Conservation (phyloP, 768 basidiomycete genomes). For the Rhizopogon sp. region DNA sequence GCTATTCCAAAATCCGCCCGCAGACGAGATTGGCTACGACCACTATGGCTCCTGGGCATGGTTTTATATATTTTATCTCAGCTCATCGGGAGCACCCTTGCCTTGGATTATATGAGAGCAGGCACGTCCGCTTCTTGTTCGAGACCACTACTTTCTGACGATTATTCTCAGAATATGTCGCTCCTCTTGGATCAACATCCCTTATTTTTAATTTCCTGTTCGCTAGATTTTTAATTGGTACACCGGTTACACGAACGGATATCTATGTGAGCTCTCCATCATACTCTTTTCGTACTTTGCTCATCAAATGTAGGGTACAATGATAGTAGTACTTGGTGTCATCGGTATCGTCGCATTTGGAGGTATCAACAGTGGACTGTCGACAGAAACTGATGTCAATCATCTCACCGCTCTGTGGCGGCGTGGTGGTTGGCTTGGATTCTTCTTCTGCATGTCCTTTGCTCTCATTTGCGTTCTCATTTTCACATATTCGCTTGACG, state of each 20-base stretch:
- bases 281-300: not conserved
- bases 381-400: conserved; percentile 62
- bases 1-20: conserved; percentile 73
- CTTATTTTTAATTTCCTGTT: conserved; percentile 97
- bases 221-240: conserved; percentile 83
- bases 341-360: conserved; percentile 87
- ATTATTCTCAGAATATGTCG: conserved; percentile 74
- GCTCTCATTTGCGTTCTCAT: conserved; percentile 62
- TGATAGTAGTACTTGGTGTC: conserved; percentile 79
- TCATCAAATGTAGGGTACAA: conserved; percentile 54
- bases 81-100: conserved; percentile 82
- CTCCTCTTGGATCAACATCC: conserved; percentile 89
- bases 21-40: conserved; percentile 73
- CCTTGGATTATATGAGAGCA: conserved; percentile 84
- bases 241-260: conserved; percentile 78
- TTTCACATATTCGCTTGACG: conserved; percentile 68
- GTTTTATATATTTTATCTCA: conserved; percentile 89
- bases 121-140: conserved; percentile 34
- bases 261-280: conserved; percentile 55
- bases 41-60: conserved; percentile 91
- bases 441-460: conserved; percentile 76
- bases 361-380: conserved; percentile 76
- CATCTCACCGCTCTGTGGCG: conserved; percentile 85
- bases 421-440: conserved; percentile 84
- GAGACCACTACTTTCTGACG: conserved; percentile 9